Base-by-base conservation (phyloP, 345 rosid species). In the Bruguiera sexangula region DNA sequence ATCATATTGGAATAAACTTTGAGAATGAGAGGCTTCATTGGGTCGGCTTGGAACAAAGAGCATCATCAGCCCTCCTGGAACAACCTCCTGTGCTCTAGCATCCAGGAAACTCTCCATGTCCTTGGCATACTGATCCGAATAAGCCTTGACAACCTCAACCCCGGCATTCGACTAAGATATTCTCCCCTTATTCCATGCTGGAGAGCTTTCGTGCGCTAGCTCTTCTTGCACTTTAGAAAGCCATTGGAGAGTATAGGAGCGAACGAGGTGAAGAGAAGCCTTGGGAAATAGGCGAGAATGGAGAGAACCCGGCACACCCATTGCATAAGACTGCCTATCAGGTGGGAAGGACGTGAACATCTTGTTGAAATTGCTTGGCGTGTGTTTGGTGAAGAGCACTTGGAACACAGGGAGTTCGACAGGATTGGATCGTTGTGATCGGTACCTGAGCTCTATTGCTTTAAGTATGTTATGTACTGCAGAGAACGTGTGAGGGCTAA, bases 371-470 rank as follows among this genome's bases (percentile, higher is more conserved):
- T 67, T 76, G 19, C 58, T 76, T 39, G 24, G 0, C 18, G 34
- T 13, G n/a, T 68, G 74, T 55, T 73, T 77, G 29, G 65, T 73
- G 51, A 77, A 69, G 70, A 68, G 69, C 6, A 77, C 65, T 34
- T 57, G 24, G 69, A 73, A 69, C 30, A 73, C 74, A 3, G 56
- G 68, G 9, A 13, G 19, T 19, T 16, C 16, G 3, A 39, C 46
- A 39, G 46, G 3, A 39, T 39, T 39, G 46, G 46, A 39, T 16
- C 34, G 20, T 16, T 51, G 60, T 48, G 34, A 10, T 52, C 21
- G 53, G 65, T 54, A 66, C 69, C 65, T 78, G 5, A 10, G 31
- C 43, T 65, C 27, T 3, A 78, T 22, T 1, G 67, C 74, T 21
- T 78, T 63, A 4, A 78, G 7, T 6, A 78, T 24, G 1, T 24